These are phyloP conservation scores for Sarcomyxa edulis DNA, from an alignment of 768 basidiomycete species.

Conservation along the genomic window DNA sequence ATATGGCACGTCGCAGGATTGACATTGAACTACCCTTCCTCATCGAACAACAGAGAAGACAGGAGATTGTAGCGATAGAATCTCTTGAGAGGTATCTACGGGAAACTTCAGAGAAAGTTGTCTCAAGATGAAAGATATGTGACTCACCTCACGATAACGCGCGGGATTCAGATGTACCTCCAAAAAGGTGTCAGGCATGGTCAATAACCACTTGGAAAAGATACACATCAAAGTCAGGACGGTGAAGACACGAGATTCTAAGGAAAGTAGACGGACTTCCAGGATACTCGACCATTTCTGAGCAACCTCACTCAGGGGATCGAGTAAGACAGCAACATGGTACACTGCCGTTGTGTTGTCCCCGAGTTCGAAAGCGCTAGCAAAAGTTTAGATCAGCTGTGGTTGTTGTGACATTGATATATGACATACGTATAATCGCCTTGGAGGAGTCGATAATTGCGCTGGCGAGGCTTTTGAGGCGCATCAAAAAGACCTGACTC, in stretches of 20 bases:
- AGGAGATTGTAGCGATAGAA: slow-evolving; percentile 83
- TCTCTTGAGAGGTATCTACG: slow-evolving; percentile 80
- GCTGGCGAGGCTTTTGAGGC: slow-evolving; percentile 51
- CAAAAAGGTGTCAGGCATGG: slow-evolving; percentile 59
- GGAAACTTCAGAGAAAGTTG: slow-evolving; percentile 1
- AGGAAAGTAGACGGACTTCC: slow-evolving; percentile 38
- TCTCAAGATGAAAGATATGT: neutral
- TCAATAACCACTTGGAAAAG: slow-evolving; percentile 50
- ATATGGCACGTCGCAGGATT: neutral
- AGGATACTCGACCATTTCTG: slow-evolving; percentile 85
- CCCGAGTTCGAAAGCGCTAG: slow-evolving; percentile 69
- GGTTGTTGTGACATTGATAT: neutral
- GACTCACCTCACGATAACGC: slow-evolving; percentile 57
- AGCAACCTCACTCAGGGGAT: slow-evolving; percentile 80
- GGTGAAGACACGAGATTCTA: neutral
- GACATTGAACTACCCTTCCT: slow-evolving; percentile 47
- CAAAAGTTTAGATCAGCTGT: slow-evolving; percentile 2
- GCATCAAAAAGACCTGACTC: slow-evolving; percentile 70
- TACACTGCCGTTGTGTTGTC: slow-evolving; percentile 61
- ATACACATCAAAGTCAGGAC: neutral
- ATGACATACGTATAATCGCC: slow-evolving; percentile 59
- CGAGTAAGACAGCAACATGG: slow-evolving; percentile 68
- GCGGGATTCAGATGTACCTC: slow-evolving; percentile 80
- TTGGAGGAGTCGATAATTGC: slow-evolving; percentile 55
- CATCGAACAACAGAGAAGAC: slow-evolving; percentile 55